Evolutionary conservation across 2,329 filamentous ascomycete genomes (phyloP).

Genomic region (Trichoderma sp.): DNA sequence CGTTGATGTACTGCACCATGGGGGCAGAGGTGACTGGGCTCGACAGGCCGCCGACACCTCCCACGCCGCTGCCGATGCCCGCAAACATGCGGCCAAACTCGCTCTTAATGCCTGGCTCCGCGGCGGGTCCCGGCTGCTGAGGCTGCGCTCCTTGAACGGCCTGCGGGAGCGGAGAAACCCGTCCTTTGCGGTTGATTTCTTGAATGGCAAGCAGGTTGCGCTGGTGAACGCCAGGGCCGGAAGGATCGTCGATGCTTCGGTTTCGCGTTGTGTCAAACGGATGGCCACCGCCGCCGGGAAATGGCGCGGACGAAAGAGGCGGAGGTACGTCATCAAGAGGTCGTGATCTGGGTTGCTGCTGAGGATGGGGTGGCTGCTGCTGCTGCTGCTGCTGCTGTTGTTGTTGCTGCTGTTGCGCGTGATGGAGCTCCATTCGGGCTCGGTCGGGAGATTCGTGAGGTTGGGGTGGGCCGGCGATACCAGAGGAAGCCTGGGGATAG

Average conservation of each 20-base stretch:
- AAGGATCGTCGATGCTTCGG: constrained; percentile 53
- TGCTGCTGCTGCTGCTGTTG: constrained; percentile 34
- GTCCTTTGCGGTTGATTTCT: constrained; percentile 77
- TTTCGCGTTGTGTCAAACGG: constrained; percentile 47
- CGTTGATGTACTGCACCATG: constrained; percentile 51
- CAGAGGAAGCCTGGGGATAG: constrained; percentile 33
- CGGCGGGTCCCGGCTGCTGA: constrained; percentile 74
- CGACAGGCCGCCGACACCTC: constrained; percentile 50
- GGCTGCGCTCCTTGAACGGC: constrained; percentile 90
- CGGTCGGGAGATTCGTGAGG: constrained; percentile 56
- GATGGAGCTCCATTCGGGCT: constrained; percentile 47
- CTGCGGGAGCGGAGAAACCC: constrained; percentile 85
- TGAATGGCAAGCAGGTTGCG: constrained; percentile 77
- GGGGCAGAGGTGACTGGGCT: constrained; percentile 51
- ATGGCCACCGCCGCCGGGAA: constrained; percentile 44
- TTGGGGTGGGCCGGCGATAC: constrained; percentile 34
- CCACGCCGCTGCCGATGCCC: constrained; percentile 71
- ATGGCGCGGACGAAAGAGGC: constrained; percentile 52
- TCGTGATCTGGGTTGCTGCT: constrained; percentile 45
- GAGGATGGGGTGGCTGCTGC: constrained; percentile 41
- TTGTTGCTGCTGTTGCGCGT: constrained; percentile 35
- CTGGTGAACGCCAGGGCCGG: constrained; percentile 56
- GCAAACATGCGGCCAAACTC: constrained; percentile 95
- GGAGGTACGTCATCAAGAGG: constrained; percentile 53
- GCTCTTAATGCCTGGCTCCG: constrained; percentile 88